Conservation (phyloP, 2,329 filamentous ascomycete genomes). For the Shiraia sp. region DNA sequence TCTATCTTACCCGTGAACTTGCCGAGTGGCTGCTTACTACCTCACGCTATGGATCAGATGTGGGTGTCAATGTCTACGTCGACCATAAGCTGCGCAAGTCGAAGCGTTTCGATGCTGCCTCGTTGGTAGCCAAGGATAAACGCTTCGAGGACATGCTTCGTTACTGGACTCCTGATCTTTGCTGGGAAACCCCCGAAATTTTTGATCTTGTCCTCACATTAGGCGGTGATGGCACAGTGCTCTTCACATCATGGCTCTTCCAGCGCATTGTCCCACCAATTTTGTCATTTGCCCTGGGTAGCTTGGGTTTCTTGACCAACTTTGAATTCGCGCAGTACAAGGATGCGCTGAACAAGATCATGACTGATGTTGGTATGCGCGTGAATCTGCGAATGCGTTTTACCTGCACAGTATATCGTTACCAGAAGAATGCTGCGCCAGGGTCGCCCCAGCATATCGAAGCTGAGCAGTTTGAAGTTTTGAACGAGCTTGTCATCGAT, state of each 20-base stretch:
- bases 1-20: conserved; percentile 84
- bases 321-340: conserved; percentile 90
- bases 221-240: conserved; percentile 82
- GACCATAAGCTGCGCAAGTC: conserved; percentile 90
- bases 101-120: conserved; percentile 80
- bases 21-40: conserved; percentile 86
- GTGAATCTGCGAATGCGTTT: conserved; percentile 98
- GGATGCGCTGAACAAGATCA: conserved; percentile 81
- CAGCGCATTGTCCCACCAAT: conserved; percentile 85
- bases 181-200: conserved; percentile 89
- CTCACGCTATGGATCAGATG: conserved; percentile 82
- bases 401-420: conserved; percentile 93
- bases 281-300: conserved; percentile 81
- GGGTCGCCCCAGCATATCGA: conserved; percentile 71
- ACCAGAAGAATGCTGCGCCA: conserved; percentile 49
- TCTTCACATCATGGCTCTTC: conserved; percentile 91
- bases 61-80: conserved; percentile 98
- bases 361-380: conserved; percentile 94
- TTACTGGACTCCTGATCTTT: conserved; percentile 96
- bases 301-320: conserved; percentile 84
- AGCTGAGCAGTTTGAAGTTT: conserved; percentile 93
- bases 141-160: conserved; percentile 82
- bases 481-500: conserved; percentile 98
- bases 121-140: conserved; percentile 72
- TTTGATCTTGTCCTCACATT: conserved; percentile 93